Evolutionary conservation across 2,329 filamentous ascomycete genomes (phyloP).

Genomic region (Exophiala alcalophila): DNA sequence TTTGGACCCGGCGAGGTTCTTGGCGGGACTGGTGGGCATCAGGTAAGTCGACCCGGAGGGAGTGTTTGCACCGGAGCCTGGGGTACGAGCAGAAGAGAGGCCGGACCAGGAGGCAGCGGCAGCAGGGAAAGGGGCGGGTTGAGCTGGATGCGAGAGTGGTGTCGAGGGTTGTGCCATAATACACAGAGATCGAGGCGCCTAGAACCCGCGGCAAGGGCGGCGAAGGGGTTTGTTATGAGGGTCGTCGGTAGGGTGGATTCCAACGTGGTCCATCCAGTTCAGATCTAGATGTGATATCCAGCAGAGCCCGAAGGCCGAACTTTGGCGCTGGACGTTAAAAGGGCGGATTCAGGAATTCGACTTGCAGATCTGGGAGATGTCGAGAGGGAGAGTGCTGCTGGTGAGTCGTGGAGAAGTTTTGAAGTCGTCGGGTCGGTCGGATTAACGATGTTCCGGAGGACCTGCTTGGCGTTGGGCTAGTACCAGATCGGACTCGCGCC

Average conservation of each 20-base stretch:
- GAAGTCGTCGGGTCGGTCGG: not conserved
- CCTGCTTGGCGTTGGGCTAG: conserved; percentile 11
- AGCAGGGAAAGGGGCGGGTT: conserved; percentile 7
- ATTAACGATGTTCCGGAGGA: not conserved
- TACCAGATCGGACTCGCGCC: too few relatives aligned
- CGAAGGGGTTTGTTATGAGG: too few relatives aligned
- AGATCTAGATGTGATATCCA: too few relatives aligned
- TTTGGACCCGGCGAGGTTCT: conserved; percentile 57
- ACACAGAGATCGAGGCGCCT: too few relatives aligned
- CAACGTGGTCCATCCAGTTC: too few relatives aligned
- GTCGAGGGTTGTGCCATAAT: conserved; percentile 25
- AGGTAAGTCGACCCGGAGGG: conserved; percentile 63
- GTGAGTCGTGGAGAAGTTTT: not conserved
- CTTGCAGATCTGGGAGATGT: too few relatives aligned
- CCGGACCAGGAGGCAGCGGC: conserved; percentile 3
- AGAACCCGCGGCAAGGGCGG: too few relatives aligned
- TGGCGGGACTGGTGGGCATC: conserved; percentile 81
- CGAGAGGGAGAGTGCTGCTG: too few relatives aligned
- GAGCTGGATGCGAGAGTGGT: conserved; percentile 12
- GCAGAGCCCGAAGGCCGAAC: conserved; percentile 1
- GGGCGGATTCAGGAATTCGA: too few relatives aligned
- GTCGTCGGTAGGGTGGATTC: too few relatives aligned
- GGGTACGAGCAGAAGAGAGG: conserved; percentile 4
- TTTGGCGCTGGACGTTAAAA: not conserved
- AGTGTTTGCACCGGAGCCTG: conserved; percentile 26